Evolutionary conservation across 371 early-diverging fungal genomes (phyloP).

Genomic region (Rhizopus stolonifer): DNA sequence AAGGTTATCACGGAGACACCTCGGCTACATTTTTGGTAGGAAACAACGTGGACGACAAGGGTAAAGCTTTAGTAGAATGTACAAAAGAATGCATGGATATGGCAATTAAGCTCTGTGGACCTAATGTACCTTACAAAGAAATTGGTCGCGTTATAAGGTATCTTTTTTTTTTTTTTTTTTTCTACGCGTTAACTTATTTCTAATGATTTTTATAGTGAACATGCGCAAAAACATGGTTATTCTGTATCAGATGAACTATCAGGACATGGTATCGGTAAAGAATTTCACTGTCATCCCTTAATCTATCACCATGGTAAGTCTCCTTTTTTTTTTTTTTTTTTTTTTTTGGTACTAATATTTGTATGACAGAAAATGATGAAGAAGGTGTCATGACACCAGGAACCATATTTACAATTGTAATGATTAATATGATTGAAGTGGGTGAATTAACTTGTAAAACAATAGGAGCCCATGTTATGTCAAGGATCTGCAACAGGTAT

Average conservation of each 20-base stretch:
- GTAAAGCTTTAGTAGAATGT: slow-evolving; percentile 61
- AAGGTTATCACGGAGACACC: slow-evolving; percentile 85
- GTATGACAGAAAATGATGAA: slow-evolving; percentile 52
- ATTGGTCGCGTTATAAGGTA: slow-evolving; percentile 77
- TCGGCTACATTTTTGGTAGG: slow-evolving; percentile 85
- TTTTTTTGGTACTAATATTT: too few species aligned
- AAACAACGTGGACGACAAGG: slow-evolving; percentile 64
- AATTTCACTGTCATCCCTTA: slow-evolving; percentile 65
- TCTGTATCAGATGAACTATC: slow-evolving; percentile 75
- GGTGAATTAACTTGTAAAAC: not conserved
- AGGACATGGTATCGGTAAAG: slow-evolving; percentile 86
- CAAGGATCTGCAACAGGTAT: slow-evolving; percentile 72
- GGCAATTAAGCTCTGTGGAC: slow-evolving; percentile 75
- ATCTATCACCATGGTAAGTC: slow-evolving; percentile 61
- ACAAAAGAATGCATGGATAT: slow-evolving; percentile 72
- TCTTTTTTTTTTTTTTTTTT: slow-evolving; percentile 1
- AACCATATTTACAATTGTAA: slow-evolving; percentile 82
- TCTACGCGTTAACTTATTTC: not conserved
- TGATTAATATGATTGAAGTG: not conserved
- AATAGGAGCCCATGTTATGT: slow-evolving; percentile 74
- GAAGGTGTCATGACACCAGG: slow-evolving; percentile 70
- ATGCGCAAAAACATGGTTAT: slow-evolving; percentile 58
- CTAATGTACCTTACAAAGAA: slow-evolving; percentile 68
- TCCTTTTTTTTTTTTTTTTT: too few species aligned
- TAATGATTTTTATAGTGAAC: slow-evolving; percentile 24